phyloP scores from a whole-genome alignment of 2,329 filamentous ascomycete species.

The Ascochyta clinopodiicola region DNA sequence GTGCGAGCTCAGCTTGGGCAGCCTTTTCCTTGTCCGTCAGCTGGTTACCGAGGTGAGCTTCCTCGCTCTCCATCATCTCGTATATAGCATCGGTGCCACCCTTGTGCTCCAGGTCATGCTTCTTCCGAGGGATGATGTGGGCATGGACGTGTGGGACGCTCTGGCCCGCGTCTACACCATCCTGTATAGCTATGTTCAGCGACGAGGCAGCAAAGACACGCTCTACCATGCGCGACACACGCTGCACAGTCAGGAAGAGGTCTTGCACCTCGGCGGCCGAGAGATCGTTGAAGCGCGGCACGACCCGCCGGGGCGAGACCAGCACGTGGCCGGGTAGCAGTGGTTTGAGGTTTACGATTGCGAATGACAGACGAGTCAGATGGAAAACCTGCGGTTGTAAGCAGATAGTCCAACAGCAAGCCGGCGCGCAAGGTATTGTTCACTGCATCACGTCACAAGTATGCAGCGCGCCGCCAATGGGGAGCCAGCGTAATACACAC shows the following conservation, averaged over 20 bases:
- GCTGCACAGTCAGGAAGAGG: constrained; percentile 85
- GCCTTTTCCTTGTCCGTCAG: constrained; percentile 66
- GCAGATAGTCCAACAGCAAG: constrained; percentile 6
- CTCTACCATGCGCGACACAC: constrained; percentile 77
- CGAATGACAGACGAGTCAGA: constrained; percentile 78
- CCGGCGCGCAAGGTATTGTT: neutral
- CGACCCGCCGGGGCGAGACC: constrained; percentile 74
- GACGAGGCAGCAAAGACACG: constrained; percentile 69
- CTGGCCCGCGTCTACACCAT: constrained; percentile 88
- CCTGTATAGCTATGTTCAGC: constrained; percentile 95
- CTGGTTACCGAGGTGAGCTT: constrained; percentile 79
- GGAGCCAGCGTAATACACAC: constrained; percentile 32
- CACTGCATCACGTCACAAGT: constrained; percentile 14
- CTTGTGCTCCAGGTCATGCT: constrained; percentile 63
- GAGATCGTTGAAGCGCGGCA: constrained; percentile 78
- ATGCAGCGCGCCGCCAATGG: constrained; percentile 15
- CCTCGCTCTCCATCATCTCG: constrained; percentile 79
- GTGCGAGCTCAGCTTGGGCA: constrained; percentile 30
- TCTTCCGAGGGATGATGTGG: constrained; percentile 81
- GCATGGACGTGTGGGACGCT: constrained; percentile 93
- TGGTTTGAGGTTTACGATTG: constrained; percentile 93
- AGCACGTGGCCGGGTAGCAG: constrained; percentile 92
- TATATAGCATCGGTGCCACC: constrained; percentile 78
- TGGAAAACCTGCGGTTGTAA: constrained; percentile 76
- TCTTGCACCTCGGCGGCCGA: constrained; percentile 76